Conservation (phyloP, 164 flowering plant species). For the Tetrastigma voinierianum region DNA sequence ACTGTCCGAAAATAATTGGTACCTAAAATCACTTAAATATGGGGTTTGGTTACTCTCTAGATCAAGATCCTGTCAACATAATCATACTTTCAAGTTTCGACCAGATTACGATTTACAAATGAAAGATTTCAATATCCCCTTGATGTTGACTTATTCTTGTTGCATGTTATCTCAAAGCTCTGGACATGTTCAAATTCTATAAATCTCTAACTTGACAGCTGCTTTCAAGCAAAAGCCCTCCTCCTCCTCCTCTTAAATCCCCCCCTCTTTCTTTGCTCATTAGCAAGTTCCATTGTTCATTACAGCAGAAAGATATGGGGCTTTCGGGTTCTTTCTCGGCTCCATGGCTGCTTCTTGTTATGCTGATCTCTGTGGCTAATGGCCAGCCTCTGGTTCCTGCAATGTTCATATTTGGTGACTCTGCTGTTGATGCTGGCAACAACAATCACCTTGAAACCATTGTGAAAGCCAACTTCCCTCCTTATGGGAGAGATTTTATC, state of each 20-base stretch:
- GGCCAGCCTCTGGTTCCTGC: conserved; percentile 59
- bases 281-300: conserved; percentile 5
- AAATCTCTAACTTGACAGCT: background rate
- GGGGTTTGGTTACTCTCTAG: too few species aligned
- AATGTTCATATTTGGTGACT: conserved; percentile 71
- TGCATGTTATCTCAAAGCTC: background rate
- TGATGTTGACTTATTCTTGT: too few species aligned
- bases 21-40: too few species aligned
- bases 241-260: background rate
- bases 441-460: conserved; percentile 58
- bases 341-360: conserved; percentile 3
- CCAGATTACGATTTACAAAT: too few species aligned
- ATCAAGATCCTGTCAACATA: too few species aligned
- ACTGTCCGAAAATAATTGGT: too few species aligned
- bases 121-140: too few species aligned
- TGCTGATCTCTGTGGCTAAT: conserved; percentile 4
- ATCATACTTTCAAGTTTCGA: too few species aligned
- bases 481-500: conserved; percentile 74
- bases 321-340: conserved; percentile 6
- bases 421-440: conserved; percentile 73
- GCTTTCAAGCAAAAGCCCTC: background rate
- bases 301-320: conserved; percentile 13
- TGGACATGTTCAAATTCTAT: background rate
- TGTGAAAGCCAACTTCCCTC: conserved; percentile 61
- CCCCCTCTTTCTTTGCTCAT: background rate